phyloP scores from a whole-genome alignment of 106 monocot genomes.

The Agapanthus africanus region DNA sequence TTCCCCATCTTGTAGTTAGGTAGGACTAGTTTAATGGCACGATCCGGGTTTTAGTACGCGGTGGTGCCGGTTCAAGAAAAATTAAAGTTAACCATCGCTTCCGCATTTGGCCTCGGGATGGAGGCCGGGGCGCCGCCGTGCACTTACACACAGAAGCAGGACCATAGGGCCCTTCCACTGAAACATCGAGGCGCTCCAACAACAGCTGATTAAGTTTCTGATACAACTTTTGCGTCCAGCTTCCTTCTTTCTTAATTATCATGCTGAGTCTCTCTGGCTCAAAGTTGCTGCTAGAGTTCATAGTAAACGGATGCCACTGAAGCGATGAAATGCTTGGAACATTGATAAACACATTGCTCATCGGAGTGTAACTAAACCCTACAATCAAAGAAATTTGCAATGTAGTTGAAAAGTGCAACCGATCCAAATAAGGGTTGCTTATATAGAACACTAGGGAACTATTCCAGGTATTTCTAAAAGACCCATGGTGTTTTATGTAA shows the following conservation, averaged over 20 bases:
- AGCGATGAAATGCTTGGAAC: slow-evolving; percentile 47
- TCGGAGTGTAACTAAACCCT: slow-evolving; percentile 31
- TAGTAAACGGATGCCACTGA: slow-evolving; percentile 82
- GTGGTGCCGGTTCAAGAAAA: too few species aligned
- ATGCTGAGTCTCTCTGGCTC: slow-evolving; percentile 56
- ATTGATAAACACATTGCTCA: slow-evolving; percentile 58
- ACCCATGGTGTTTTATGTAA: too few species aligned
- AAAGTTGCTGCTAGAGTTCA: slow-evolving; percentile 50
- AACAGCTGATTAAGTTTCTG: slow-evolving; percentile 19
- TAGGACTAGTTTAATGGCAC: too few species aligned
- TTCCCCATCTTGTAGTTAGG: too few species aligned
- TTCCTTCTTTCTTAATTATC: slow-evolving; percentile 75
- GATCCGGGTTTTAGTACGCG: too few species aligned
- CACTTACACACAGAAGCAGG: slow-evolving; percentile 25
- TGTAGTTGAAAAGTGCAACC: neutral
- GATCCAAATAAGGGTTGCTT: neutral
- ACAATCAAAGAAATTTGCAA: neutral
- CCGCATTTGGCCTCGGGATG: too few species aligned
- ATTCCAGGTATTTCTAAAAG: too few species aligned
- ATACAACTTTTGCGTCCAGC: slow-evolving; percentile 61
- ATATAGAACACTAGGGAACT: too few species aligned
- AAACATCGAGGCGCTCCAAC: slow-evolving; percentile 30
- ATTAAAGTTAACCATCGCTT: too few species aligned
- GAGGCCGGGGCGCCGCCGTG: too few species aligned
- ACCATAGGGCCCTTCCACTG: slow-evolving; percentile 71